Conservation (phyloP, 2,329 filamentous ascomycete species). For the Arthroderma uncinatum region DNA sequence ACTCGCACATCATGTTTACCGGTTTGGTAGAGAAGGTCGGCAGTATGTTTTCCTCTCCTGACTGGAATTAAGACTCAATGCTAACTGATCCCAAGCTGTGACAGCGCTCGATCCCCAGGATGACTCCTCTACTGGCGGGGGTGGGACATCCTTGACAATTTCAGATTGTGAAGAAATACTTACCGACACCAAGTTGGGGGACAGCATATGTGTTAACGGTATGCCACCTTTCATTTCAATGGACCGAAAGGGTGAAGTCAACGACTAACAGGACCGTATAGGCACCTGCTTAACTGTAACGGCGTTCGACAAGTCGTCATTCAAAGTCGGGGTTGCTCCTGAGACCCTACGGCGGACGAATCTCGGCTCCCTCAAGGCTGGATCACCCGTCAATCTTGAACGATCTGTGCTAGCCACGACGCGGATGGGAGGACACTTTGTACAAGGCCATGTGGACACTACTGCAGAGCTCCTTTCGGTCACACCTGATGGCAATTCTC, state of each 20-base stretch:
- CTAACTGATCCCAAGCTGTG: conserved; percentile 45
- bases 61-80: background rate
- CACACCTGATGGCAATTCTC: conserved; percentile 74
- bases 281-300: conserved; percentile 85
- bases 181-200: conserved; percentile 70
- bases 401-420: conserved; percentile 82
- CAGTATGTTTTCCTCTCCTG: conserved; percentile 47
- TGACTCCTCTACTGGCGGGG: conserved; percentile 55
- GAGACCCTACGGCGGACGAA: conserved; percentile 95
- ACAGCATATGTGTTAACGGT: conserved; percentile 92
- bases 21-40: conserved; percentile 88
- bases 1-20: conserved; percentile 64
- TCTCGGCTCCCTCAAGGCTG: conserved; percentile 59
- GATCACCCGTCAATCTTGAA: conserved; percentile 77
- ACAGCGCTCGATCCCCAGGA: conserved; percentile 70
- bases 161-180: conserved; percentile 65
- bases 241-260: background rate
- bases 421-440: conserved; percentile 95
- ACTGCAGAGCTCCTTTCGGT: conserved; percentile 63
- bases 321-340: conserved; percentile 88
- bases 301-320: conserved; percentile 50
- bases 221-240: conserved; percentile 7
- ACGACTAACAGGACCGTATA: conserved; percentile 17
- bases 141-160: conserved; percentile 85
- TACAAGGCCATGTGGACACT: conserved; percentile 94